Evolutionary conservation across 83 land plant species (phyloP), one percentile per base, ranked within the genome.

Genomic region (Picea mariana): DNA sequence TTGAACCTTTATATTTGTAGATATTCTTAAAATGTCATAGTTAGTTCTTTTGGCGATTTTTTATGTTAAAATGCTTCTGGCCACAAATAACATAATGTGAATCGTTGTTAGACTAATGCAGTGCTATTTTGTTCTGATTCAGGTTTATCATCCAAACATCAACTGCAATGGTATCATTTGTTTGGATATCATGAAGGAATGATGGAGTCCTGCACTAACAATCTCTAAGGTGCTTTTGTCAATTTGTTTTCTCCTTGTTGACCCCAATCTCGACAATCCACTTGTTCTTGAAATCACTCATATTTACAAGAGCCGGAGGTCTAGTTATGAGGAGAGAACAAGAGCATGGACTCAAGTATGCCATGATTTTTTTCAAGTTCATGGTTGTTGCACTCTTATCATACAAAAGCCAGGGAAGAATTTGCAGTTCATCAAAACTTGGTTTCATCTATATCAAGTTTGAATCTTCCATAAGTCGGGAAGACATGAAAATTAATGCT

Each of bases 141-240:
- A 81, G 83, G 83, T 81, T 47, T 81, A 81, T 72, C 83, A 81
- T 55, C 83, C 83, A 68, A 81, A 81, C 81, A 81, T 81, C 83
- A 81, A 81, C 42, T 81, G n/a, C n/a, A n/a, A n/a, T n/a, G n/a
- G n/a, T n/a, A n/a, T n/a, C n/a, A n/a, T n/a, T n/a, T 81, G 83
- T 61, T 55, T 81, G 83, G 83, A 81, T 52, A 81, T 81, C 55
- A 44, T 81, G 13, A 81, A 81, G 83, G 83, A 81, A 71, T 81
- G 75, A 63, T 81, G 83, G 83, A 81, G 83, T 67, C 83, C 83
- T 75, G 83, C 83, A 47, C 63, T 81, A 62, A 81, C 83, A 67
- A 71, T 81, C 26, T 81, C 83, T 23, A 81, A 81, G 78, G 83
- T 81, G 15, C 81, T 81, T 44, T 31, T 81, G 47, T 81, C 83